phyloP scores from a whole-genome alignment of 495 filamentous ascomycete species.

The Aspergillus carlsbadensis region DNA sequence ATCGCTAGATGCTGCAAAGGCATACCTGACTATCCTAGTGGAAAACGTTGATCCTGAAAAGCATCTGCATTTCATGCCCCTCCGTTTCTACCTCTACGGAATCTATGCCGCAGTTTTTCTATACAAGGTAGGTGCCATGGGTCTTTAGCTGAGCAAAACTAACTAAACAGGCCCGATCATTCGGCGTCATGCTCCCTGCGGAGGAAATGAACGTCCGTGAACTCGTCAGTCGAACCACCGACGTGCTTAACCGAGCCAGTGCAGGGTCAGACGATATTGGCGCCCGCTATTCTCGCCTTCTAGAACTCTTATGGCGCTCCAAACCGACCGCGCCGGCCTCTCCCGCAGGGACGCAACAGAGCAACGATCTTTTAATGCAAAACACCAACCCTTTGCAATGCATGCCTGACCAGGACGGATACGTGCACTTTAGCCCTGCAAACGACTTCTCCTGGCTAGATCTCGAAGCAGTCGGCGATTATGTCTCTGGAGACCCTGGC shows the following conservation, averaged over 20 bases:
- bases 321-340: conserved; percentile 26
- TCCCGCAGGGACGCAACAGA: conserved; percentile 32
- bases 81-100: conserved; percentile 58
- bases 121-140: conserved; percentile 40
- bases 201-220: conserved; percentile 55
- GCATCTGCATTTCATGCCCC: conserved; percentile 59
- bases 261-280: conserved; percentile 54
- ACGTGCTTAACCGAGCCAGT: conserved; percentile 51
- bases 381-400: conserved; percentile 26
- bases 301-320: conserved; percentile 52
- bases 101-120: conserved; percentile 58
- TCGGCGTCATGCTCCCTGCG: conserved; percentile 49
- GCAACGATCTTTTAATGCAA: conserved; percentile 33
- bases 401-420: conserved; percentile 31
- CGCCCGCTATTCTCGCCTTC: conserved; percentile 52
- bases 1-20: conserved; percentile 61
- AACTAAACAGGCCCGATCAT: conserved; percentile 45
- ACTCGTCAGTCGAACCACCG: conserved; percentile 51
- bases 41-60: conserved; percentile 53
- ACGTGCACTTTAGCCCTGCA: conserved; percentile 48
- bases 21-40: conserved; percentile 55
- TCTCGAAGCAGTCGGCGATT: conserved; percentile 56
- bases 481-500: conserved; percentile 48
- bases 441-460: conserved; percentile 61
- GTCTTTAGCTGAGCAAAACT: background rate